Conservation (phyloP, 1,139 yeast genomes). For the Geotrichum bryndzae region DNA sequence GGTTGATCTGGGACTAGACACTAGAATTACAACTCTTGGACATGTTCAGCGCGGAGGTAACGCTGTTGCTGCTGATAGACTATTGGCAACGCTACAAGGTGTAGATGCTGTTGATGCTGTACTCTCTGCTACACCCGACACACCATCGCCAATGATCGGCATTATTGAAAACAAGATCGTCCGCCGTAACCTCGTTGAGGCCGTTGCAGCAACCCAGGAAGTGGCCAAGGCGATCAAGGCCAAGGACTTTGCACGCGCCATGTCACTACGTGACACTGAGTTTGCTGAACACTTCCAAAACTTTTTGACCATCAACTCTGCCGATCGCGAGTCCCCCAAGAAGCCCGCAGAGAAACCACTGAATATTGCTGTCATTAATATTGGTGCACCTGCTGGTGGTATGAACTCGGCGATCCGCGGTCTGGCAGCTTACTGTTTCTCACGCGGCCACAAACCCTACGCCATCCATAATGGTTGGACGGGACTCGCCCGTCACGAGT, state of each 20-base stretch:
- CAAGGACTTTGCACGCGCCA: slow-evolving; percentile 80
- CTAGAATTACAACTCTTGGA: slow-evolving; percentile 90
- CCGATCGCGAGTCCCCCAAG: slow-evolving; percentile 54
- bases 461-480: slow-evolving; percentile 89
- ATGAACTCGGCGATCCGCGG: slow-evolving; percentile 91
- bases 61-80: slow-evolving; percentile 89
- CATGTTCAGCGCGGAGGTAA: slow-evolving; percentile 99
- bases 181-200: slow-evolving; percentile 78
- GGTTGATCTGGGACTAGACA: slow-evolving; percentile 80
- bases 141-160: slow-evolving; percentile 95
- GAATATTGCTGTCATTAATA: slow-evolving; percentile 74
- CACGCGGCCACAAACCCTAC: slow-evolving; percentile 80
- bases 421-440: slow-evolving; percentile 82
- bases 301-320: slow-evolving; percentile 61
- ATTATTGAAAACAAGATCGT: slow-evolving; percentile 80
- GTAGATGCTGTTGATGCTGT: slow-evolving; percentile 96
- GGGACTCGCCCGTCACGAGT: slow-evolving; percentile 80
- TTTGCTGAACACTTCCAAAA: slow-evolving; percentile 74
- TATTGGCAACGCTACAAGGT: slow-evolving; percentile 91
- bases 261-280: slow-evolving; percentile 79
- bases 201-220: slow-evolving; percentile 75
- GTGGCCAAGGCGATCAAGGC: slow-evolving; percentile 80
- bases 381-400: slow-evolving; percentile 97
- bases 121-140: slow-evolving; percentile 76
- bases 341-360: slow-evolving; percentile 42